A percentile compares a stretch with the other conserved stretches of the same genome.
phyloP scores from a whole-genome alignment of 1,284 basidiomycete species.

The Pseudozyma flocculosa region DNA sequence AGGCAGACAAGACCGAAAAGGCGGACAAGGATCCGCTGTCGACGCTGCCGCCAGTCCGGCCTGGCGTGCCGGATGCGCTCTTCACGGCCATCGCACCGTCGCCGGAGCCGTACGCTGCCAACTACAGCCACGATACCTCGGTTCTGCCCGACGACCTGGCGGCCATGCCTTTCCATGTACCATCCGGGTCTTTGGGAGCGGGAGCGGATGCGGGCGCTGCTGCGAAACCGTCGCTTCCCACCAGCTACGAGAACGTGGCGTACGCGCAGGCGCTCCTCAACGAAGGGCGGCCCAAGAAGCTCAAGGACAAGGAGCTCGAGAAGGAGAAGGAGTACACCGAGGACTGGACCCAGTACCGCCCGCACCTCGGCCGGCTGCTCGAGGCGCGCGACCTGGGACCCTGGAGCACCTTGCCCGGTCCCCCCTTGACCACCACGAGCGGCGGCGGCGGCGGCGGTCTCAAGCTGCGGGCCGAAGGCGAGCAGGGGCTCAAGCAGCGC shows the following conservation, averaged over 20 bases:
- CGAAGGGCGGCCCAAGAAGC: conserved; percentile 39
- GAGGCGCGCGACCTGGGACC: conserved; percentile 36
- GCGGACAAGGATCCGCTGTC: conserved; percentile 31
- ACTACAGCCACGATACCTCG: conserved; percentile 24
- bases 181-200: neutral
- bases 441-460: too few species aligned
- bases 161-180: conserved; percentile 25
- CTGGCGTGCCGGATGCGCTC: conserved; percentile 29
- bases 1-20: conserved; percentile 13
- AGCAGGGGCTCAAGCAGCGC: conserved; percentile 8
- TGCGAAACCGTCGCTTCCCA: conserved; percentile 4
- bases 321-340: conserved; percentile 44
- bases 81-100: conserved; percentile 29
- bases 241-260: conserved; percentile 15
- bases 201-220: neutral
- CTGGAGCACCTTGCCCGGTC: conserved; percentile 9
- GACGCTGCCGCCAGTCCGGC: conserved; percentile 19
- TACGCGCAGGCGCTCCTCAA: conserved; percentile 34
- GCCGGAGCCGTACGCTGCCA: conserved; percentile 11
- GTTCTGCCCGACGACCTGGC: conserved; percentile 22
- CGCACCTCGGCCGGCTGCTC: conserved; percentile 32
- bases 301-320: conserved; percentile 42
- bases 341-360: conserved; percentile 49
- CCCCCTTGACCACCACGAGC: neutral
- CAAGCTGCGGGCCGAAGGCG: conserved; percentile 7